A percentile compares a stretch with the other conserved stretches of the same genome.
These are phyloP conservation scores for Pseudodiploospora longispora DNA, from an alignment of 2,329 filamentous ascomycete species.

Conservation along the genomic window DNA sequence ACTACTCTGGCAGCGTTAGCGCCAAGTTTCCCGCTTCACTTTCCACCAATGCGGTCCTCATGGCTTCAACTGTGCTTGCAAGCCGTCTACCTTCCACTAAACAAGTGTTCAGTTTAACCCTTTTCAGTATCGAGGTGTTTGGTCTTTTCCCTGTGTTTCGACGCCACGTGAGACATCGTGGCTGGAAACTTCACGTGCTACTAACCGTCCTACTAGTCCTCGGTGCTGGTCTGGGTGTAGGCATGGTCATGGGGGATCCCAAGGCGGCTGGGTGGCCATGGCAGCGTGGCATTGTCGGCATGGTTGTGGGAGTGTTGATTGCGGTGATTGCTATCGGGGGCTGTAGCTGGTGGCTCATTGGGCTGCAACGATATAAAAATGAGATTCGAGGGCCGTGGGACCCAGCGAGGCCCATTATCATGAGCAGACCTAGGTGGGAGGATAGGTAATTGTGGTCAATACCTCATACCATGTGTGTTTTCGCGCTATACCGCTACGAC, in stretches of 20 bases:
- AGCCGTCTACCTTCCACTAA: constrained; percentile 82
- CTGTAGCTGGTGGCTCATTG: constrained; percentile 97
- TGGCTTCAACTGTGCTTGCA: constrained; percentile 91
- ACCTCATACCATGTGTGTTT: constrained; percentile 3
- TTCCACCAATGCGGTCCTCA: constrained; percentile 91
- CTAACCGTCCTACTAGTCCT: constrained; percentile 71
- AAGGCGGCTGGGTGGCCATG: constrained; percentile 37
- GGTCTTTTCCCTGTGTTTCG: constrained; percentile 95
- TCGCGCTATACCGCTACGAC: too few relatives aligned
- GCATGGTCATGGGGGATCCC: constrained; percentile 45
- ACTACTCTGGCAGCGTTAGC: constrained; percentile 69
- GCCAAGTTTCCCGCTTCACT: constrained; percentile 63
- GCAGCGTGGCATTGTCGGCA: constrained; percentile 58
- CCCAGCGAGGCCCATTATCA: constrained; percentile 80
- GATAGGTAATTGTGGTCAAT: constrained; percentile 19
- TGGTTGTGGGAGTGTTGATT: constrained; percentile 65
- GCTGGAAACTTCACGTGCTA: constrained; percentile 70
- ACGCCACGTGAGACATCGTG: constrained; percentile 74
- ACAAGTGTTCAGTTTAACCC: constrained; percentile 87
- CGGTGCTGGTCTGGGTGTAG: constrained; percentile 72
- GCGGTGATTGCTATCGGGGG: constrained; percentile 78
- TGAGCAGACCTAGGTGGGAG: constrained; percentile 53
- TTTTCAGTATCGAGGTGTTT: constrained; percentile 97
- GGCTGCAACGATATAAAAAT: constrained; percentile 97
- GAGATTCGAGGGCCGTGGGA: constrained; percentile 98